Evolutionary conservation across 2,329 filamentous ascomycete species (phyloP).

Genomic region (Xylaria sp.): DNA sequence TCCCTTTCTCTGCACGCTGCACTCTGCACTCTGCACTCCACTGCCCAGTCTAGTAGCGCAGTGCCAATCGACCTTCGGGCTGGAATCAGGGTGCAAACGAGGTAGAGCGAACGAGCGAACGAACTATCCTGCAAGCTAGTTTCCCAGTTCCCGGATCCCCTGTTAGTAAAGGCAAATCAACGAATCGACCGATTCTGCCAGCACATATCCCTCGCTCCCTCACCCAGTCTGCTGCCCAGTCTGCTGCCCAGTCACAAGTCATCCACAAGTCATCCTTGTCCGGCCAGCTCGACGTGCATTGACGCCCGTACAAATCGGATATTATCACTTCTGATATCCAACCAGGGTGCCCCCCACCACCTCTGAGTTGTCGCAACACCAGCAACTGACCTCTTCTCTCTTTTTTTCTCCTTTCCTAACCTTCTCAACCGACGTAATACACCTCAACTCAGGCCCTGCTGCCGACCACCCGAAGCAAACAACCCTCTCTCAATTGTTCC

Average conservation of each 20-base stretch:
- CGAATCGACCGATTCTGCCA: slow-evolving; percentile 24
- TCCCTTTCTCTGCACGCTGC: background rate
- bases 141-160: slow-evolving; percentile 7
- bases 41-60: background rate
- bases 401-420: slow-evolving; percentile 25
- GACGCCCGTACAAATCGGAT: slow-evolving; percentile 32
- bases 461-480: slow-evolving; percentile 1
- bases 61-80: background rate
- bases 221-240: background rate
- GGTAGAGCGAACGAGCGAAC: slow-evolving; percentile 12
- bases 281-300: slow-evolving; percentile 35
- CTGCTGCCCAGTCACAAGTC: background rate
- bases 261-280: slow-evolving; percentile 21
- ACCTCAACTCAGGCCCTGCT: slow-evolving; percentile 6
- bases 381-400: slow-evolving; percentile 26
- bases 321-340: slow-evolving; percentile 39
- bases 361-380: slow-evolving; percentile 32
- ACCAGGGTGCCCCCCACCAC: slow-evolving; percentile 29
- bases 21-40: background rate
- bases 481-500: slow-evolving; percentile 14
- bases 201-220: slow-evolving; percentile 26
- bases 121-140: slow-evolving; percentile 13
- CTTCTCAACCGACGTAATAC: slow-evolving; percentile 32
- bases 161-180: background rate
- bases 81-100: slow-evolving; percentile 21